Percentiles rank a stretch among this genome's conserved stretches.
phyloP scores from a whole-genome alignment of 768 basidiomycete species.

The Trametes coccinea region DNA sequence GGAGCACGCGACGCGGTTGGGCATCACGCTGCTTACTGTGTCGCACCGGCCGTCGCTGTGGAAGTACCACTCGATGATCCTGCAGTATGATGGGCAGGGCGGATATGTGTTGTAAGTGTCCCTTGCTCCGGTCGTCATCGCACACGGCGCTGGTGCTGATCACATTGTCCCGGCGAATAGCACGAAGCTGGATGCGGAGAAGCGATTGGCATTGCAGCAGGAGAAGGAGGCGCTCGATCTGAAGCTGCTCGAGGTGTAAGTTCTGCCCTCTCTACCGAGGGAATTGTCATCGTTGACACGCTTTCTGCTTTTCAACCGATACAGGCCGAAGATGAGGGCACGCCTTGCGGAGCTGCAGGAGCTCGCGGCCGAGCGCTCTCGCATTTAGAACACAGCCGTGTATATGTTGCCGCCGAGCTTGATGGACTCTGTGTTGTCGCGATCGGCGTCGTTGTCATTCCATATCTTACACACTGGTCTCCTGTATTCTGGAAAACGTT shows the following conservation, averaged over 20 bases:
- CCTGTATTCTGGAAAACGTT: too few species aligned
- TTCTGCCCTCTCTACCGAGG: conserved; percentile 16
- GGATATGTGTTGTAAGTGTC: conserved; percentile 87
- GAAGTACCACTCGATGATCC: conserved; percentile 86
- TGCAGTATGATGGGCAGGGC: conserved; percentile 93
- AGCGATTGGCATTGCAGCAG: conserved; percentile 86
- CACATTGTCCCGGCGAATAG: conserved; percentile 39
- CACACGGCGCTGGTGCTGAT: not conserved
- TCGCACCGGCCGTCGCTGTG: conserved; percentile 94
- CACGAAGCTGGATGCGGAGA: conserved; percentile 87
- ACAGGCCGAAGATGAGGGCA: conserved; percentile 78
- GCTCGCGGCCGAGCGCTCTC: conserved; percentile 24
- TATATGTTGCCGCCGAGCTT: too few species aligned
- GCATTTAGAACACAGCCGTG: not conserved
- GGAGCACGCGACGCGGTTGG: conserved; percentile 82
- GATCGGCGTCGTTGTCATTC: too few species aligned
- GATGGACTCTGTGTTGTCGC: too few species aligned
- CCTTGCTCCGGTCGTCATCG: not conserved
- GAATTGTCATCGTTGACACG: too few species aligned
- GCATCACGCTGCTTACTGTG: conserved; percentile 92
- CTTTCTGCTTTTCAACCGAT: not conserved
- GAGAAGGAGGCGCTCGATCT: conserved; percentile 90
- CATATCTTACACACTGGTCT: too few species aligned
- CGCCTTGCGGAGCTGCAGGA: conserved; percentile 67
- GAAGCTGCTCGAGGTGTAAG: conserved; percentile 85